Evolutionary conservation across 495 filamentous ascomycete species (phyloP).

Genomic region (Neohortaea acidophila): DNA sequence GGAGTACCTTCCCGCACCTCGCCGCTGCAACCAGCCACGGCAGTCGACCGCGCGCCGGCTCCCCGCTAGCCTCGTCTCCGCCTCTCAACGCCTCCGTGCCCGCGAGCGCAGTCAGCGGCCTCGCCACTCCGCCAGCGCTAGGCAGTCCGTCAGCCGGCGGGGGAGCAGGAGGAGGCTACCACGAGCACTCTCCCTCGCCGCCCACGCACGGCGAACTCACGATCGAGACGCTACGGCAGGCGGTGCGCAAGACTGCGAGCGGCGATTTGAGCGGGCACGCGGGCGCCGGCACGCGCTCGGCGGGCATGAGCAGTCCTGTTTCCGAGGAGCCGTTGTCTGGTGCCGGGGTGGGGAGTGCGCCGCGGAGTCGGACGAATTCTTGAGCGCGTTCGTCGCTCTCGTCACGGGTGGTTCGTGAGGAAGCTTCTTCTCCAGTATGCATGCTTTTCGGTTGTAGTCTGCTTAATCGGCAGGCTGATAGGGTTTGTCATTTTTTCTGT

Average conservation of each 20-base stretch:
- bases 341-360: not conserved
- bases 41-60: conserved; percentile 49
- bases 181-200: conserved; percentile 17
- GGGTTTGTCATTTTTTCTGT: too few species aligned
- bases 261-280: conserved; percentile 43
- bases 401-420: not conserved
- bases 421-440: too few species aligned
- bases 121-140: conserved; percentile 2
- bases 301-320: too few species aligned
- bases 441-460: too few species aligned
- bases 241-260: conserved; percentile 64
- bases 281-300: conserved; percentile 2
- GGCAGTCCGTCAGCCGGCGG: conserved; percentile 7
- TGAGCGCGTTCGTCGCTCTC: too few species aligned
- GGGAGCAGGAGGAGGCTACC: not conserved
- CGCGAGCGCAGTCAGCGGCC: conserved; percentile 26
- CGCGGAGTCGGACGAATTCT: conserved; percentile 13
- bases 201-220: conserved; percentile 49
- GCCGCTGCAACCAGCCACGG: conserved; percentile 37
- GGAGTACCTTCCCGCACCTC: conserved; percentile 46
- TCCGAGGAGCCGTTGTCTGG: too few species aligned
- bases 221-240: conserved; percentile 84
- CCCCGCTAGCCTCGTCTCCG: conserved; percentile 28
- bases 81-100: conserved; percentile 38
- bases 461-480: too few species aligned